phyloP scores from a whole-genome alignment of 805 yeast species.

The Spathaspora girioi region DNA sequence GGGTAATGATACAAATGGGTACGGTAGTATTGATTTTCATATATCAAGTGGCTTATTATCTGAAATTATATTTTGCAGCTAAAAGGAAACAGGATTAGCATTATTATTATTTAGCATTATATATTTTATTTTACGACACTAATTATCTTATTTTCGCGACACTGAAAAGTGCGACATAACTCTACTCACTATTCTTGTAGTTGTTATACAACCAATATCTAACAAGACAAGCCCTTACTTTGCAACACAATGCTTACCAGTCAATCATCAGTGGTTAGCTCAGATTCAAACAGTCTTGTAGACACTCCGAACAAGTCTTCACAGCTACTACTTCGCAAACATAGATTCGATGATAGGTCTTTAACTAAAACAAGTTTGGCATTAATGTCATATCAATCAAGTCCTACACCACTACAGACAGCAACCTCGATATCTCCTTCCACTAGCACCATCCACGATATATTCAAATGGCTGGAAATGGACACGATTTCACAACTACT shows the following conservation, averaged over 20 bases:
- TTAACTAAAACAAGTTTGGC: conserved; percentile 25
- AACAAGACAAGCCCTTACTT: neutral
- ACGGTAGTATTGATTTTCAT: conserved; percentile 7
- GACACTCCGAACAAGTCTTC: neutral
- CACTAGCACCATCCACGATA: conserved; percentile 7
- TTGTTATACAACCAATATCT: neutral
- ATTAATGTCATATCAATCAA: conserved; percentile 11
- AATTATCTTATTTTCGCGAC: neutral
- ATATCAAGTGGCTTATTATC: conserved; percentile 19
- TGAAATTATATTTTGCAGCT: conserved; percentile 14
- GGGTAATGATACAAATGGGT: conserved; percentile 18
- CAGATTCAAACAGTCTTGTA: neutral
- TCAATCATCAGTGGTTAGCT: neutral
- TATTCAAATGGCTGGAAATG: conserved; percentile 25
- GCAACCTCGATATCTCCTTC: neutral
- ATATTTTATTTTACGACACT: too few relatives aligned
- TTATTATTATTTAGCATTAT: too few relatives aligned
- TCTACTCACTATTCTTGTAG: too few relatives aligned
- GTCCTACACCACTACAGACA: neutral
- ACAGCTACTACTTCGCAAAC: conserved; percentile 12
- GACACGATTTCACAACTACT: conserved; percentile 12
- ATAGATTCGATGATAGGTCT: conserved; percentile 36
- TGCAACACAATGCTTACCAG: neutral
- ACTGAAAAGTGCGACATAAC: too few relatives aligned
- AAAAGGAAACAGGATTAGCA: conserved; percentile 8